A percentile compares a stretch with the other conserved stretches of the same genome.
Evolutionary conservation across 495 filamentous ascomycete species (phyloP).

Genomic region (Cercophora samala): DNA sequence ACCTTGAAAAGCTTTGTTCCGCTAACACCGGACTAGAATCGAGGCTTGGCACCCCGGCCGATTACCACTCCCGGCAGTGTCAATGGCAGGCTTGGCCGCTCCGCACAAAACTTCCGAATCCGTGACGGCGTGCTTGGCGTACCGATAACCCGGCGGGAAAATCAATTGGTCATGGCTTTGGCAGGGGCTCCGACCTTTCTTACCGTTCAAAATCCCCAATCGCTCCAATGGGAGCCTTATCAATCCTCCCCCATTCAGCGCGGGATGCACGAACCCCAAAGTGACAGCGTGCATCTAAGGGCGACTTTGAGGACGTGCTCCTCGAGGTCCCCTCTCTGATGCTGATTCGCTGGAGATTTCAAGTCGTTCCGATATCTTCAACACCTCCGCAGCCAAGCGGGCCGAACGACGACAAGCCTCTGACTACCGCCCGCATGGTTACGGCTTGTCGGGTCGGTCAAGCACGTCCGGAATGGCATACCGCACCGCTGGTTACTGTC

Average conservation of each 20-base stretch:
- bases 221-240: neutral
- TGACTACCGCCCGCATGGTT: neutral
- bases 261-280: neutral
- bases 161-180: neutral
- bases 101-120: slow-evolving; percentile 6
- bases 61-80: neutral
- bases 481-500: neutral
- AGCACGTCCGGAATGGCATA: neutral
- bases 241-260: neutral
- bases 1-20: neutral
- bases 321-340: neutral
- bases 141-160: slow-evolving; percentile 1
- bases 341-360: neutral
- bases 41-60: neutral
- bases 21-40: neutral
- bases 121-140: slow-evolving; percentile 7
- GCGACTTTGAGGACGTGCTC: too few species aligned
- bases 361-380: neutral
- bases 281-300: neutral
- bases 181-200: neutral
- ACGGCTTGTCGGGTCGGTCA: neutral
- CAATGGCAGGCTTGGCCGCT: neutral
- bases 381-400: neutral
- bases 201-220: neutral
- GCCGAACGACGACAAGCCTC: neutral